Evolutionary conservation across 257 asterid genomes (phyloP).

Genomic region (Plectranthus barbatus): DNA sequence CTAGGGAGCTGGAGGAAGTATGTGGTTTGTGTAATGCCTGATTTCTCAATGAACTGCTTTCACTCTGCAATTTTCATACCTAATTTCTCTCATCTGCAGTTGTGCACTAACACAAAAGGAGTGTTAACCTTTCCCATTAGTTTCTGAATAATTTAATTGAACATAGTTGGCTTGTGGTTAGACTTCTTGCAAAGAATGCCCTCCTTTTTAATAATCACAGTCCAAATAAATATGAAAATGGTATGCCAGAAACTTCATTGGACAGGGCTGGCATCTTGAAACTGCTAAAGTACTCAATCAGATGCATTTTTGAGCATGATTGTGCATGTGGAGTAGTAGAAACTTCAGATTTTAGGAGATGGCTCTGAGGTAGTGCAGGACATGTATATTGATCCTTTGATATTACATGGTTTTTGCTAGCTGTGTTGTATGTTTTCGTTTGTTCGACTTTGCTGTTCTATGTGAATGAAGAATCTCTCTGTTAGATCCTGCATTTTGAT

Average conservation of each 20-base stretch:
- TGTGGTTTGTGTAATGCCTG: conserved; percentile 1
- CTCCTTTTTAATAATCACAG: neutral
- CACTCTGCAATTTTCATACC: neutral
- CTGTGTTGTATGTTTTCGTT: neutral
- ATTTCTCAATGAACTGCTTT: neutral
- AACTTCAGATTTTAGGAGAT: neutral
- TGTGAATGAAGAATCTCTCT: neutral
- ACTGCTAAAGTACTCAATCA: neutral
- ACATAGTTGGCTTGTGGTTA: neutral
- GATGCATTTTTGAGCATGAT: neutral
- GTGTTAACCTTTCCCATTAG: neutral
- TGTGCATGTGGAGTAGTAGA: no score
- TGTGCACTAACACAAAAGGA: neutral
- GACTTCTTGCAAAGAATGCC: neutral
- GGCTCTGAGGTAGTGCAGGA: neutral
- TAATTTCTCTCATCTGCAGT: neutral
- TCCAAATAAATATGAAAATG: neutral
- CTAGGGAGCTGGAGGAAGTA: conserved; percentile 52
- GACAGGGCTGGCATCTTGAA: neutral
- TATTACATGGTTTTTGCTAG: neutral
- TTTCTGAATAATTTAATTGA: neutral
- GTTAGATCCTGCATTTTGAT: neutral
- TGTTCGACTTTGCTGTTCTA: neutral
- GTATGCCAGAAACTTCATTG: neutral
- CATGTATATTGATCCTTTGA: neutral